A percentile compares a stretch with the other conserved stretches of the same genome.
Evolutionary conservation across 495 filamentous ascomycete species (phyloP).

Genomic region (Penicillium pulvis): DNA sequence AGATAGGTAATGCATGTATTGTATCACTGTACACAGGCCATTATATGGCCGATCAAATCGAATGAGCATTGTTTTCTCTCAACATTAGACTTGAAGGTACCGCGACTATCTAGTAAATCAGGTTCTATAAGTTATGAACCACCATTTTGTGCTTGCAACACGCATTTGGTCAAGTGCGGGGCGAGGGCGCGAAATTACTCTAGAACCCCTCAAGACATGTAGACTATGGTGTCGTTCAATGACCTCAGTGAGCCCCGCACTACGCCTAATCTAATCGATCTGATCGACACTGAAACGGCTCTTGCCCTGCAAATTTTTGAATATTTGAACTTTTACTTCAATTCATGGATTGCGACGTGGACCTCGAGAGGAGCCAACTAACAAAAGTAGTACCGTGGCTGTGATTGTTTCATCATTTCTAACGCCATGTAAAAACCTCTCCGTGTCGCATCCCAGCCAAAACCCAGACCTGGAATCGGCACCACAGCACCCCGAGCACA

Average conservation of each 20-base stretch:
- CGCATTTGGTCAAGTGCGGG: neutral
- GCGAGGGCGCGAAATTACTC: neutral
- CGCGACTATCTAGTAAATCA: too few relatives aligned
- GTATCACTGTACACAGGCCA: neutral
- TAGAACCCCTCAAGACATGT: neutral
- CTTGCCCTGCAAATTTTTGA: neutral
- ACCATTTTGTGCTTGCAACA: neutral
- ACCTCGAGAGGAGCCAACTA: conserved; percentile 45
- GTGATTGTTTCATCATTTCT: conserved; percentile 49
- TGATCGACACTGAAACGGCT: neutral
- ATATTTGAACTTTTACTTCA: conserved; percentile 43
- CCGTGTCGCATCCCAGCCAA: conserved; percentile 45
- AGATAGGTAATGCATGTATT: conserved; percentile 22
- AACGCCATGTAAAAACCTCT: conserved; percentile 50
- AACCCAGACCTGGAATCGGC: conserved; percentile 35
- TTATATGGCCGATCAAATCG: neutral
- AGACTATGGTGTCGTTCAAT: neutral
- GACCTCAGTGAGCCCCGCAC: neutral
- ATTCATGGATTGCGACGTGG: conserved; percentile 45
- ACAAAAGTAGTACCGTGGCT: conserved; percentile 47
- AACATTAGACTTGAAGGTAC: neutral
- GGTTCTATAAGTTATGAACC: too few relatives aligned
- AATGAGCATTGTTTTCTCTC: neutral
- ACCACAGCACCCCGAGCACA: conserved; percentile 49
- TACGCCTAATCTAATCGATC: neutral